phyloP scores from a whole-genome alignment of 345 rosid species.

The Capsella bursapastoris region DNA sequence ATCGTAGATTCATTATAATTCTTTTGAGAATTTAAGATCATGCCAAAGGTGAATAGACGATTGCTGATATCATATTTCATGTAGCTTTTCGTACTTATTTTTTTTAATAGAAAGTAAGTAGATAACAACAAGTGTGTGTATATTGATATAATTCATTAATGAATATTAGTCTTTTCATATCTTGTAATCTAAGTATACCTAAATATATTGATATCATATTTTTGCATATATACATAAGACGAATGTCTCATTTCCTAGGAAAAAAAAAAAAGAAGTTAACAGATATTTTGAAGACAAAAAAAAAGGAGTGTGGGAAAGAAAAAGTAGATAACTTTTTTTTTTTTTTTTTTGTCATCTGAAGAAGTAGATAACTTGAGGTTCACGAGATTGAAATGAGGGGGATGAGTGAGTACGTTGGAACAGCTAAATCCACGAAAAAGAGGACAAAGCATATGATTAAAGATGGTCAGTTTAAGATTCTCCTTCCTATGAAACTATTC shows the following conservation, averaged over 20 bases:
- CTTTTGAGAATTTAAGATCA: slow-evolving; percentile 8
- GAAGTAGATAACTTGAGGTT: slow-evolving; percentile 37
- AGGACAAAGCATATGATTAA: slow-evolving; percentile 27
- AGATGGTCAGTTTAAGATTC: slow-evolving; percentile 17
- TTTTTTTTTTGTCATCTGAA: too few species aligned
- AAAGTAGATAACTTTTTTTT: slow-evolving; percentile 21
- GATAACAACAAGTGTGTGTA: neutral
- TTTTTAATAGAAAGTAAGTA: neutral
- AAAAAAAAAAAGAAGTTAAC: neutral
- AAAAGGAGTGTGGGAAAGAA: slow-evolving; percentile 2
- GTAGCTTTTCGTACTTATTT: neutral
- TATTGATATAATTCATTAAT: neutral
- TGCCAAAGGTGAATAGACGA: slow-evolving; percentile 5
- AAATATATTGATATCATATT: neutral
- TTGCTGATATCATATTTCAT: slow-evolving; percentile 11
- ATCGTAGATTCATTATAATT: slow-evolving; percentile 8
- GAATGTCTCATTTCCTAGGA: slow-evolving; percentile 7
- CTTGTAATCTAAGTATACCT: neutral
- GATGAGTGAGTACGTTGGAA: slow-evolving; percentile 32
- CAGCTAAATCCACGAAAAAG: slow-evolving; percentile 36
- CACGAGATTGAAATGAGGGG: slow-evolving; percentile 30
- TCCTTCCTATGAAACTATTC: neutral
- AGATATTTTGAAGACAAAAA: neutral
- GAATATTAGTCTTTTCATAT: neutral
- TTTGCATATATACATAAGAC: neutral